phyloP scores from a whole-genome alignment of 164 flowering plant species.

The Echeveria elegans region DNA sequence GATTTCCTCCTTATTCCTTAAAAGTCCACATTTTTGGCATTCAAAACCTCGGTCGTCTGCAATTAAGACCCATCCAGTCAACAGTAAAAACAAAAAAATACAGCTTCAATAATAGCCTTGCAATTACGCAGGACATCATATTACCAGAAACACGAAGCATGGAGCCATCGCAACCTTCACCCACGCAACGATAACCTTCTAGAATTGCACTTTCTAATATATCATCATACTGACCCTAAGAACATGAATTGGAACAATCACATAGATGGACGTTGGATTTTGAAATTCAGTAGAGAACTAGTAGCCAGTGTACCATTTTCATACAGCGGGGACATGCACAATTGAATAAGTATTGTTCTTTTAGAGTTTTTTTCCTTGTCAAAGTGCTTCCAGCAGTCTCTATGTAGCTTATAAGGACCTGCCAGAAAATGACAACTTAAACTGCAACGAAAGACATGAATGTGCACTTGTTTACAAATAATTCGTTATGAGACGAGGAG shows the following conservation, averaged over 20 bases:
- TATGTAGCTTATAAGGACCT: conserved; percentile 84
- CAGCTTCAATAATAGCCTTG: background rate
- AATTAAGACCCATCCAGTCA: conserved; percentile 8
- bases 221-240: conserved; percentile 68
- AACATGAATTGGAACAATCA: conserved; percentile 10
- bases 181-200: conserved; percentile 84
- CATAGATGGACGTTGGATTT: background rate
- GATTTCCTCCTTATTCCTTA: conserved; percentile 59
- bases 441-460: conserved; percentile 8
- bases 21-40: conserved; percentile 79
- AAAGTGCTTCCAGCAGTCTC: conserved; percentile 93
- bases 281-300: background rate
- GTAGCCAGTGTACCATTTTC: conserved; percentile 40
- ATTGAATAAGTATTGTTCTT: conserved; percentile 73
- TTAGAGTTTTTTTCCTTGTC: conserved; percentile 74
- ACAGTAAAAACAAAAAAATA: conserved; percentile 1
- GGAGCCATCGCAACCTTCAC: conserved; percentile 55
- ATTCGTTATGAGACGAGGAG: background rate
- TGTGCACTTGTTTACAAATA: background rate
- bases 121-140: conserved; percentile 4
- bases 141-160: conserved; percentile 76
- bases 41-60: conserved; percentile 62
- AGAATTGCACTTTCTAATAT: conserved; percentile 72
- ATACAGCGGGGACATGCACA: conserved; percentile 75
- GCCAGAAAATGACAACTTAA: conserved; percentile 12